Evolutionary conservation across 805 yeast genomes (phyloP), one percentile per base, ranked within the genome.

Genomic region (Starmerella sirachaensis): DNA sequence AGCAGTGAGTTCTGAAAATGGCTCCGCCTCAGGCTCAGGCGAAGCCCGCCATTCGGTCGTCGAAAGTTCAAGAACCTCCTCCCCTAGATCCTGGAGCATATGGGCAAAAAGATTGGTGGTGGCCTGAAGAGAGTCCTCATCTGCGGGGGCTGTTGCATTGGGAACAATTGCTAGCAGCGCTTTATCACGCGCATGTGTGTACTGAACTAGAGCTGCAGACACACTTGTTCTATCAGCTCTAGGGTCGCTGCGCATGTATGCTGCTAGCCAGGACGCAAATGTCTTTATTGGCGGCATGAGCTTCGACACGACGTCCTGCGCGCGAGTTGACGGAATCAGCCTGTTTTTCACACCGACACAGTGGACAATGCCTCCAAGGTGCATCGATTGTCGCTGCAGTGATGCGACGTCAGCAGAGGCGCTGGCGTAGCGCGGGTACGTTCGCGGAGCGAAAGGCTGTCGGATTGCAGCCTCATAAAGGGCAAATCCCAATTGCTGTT

Each of bases 61-160:
- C 8, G n/a, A 22, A 5, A 14, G 72, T 2, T 56, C 59, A 16
- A 57, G 52, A 34, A 81, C 56, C 44, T 78, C 85, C 24, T 62
- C 62, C 1, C 83, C 74, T 47, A 73, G 74, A 38, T 78, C 72
- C 3, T 72, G 69, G 26, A 83, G 54, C 18, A 79, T 64, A 24
- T 75, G 70, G 1, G 86, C 67, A 52, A 81, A 81, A 53, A 81
- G 79, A 1, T 86, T 88, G 60, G 91, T 80, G 31, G 81, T 71
- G 0, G 93, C 93, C 1, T 86, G 80, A 3, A 81, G 78, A 47
- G 79, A 85, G 57, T 81, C 93, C 48, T 77, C 79, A 5, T 36
- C 34, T 29, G 18, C 14, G 18, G 12, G 14, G 12, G 31, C 22
- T 2, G 29, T 29, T n/a, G n/a, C n/a, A n/a, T n/a, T n/a, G n/a